Evolutionary conservation across 2,329 filamentous ascomycete species (phyloP), one percentile per base, ranked within the genome.

Genomic region (Pseudocercospora musae): DNA sequence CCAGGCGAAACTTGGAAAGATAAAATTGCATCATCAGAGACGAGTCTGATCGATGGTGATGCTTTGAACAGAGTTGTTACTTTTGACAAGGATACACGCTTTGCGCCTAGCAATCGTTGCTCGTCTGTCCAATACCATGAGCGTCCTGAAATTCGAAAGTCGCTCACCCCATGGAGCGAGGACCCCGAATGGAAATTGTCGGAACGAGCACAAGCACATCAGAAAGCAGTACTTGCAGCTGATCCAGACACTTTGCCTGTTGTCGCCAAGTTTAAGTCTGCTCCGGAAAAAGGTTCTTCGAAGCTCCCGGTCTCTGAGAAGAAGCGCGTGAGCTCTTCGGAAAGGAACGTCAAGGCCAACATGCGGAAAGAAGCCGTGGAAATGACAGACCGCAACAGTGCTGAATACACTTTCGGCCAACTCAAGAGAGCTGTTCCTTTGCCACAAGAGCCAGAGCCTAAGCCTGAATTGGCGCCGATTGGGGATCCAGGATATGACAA

Each of bases 401-500:
- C 23, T 10, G 10, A 52, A 8, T 15, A 29, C 10, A 15, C 15
- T 18, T n/a, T 52, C 15, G 48, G 25, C 21, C 31, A 52, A 7
- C 25, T 29, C 10, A 52, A 52, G 48, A 52, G 48, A n/a, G 18
- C 52, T 20, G 29, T 54, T 9, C 27, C 27, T 37, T 33, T 33
- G 18, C 18, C 29, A 6, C 29, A 54, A 7, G 29, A 33, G 8
- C 48, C 48, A 29, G 48, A 29, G 15, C 18, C 44, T 1, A 48
- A 48, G 20, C 29, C 29, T 20, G 27, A 29, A 5, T 11, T 20
- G 9, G 31, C 37, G 37, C 60, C 56, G 2, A 49, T 63, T 1
- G 37, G 48, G 23, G 44, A 63, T 31, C 61, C 61, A 18, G 61
- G 61, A 15, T 58, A 63, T 42, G 61, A 63, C 7, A 58, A 56